Base-by-base conservation (phyloP, 2,329 filamentous ascomycete species). In the Alternaria ventricosa region DNA sequence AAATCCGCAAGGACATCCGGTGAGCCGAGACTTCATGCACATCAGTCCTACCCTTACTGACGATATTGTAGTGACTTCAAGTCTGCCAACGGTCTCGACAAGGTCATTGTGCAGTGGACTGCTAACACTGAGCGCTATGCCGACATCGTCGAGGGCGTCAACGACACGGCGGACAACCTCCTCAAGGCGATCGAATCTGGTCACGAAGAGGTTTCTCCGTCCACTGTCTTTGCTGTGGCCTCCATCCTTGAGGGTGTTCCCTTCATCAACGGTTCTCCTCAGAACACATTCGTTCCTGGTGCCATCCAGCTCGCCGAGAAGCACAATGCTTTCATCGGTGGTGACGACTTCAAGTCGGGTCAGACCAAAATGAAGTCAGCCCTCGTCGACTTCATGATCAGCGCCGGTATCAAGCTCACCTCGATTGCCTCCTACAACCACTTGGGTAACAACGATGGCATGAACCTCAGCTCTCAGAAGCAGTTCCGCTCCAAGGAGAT, bases 361-460 rank as follows among this genome's bases (percentile, higher is more conserved):
- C 96, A 99, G 87, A 99, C 96, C 80, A 99, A 99, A 90, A 99
- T 99, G 96, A 99, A 99, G 86, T 98, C 96, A 64, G 96, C 96
- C 20, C 89, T 99, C 28, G 96, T 98, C 49, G 96, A 99, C 84
- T 99, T 99, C 85, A 84, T 99, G 80, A 97, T 99, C 89, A 97
- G 90, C 80, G 96, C 96, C 51, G 96, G 96, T 80, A 98, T 99
- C 88, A 97, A 97, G 86, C 89, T 99, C 78, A 98, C 95, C 64
- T 97, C 94, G 44, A 98, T 99, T 84, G 93, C 96, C 70, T 96
- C 92, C 84, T 99, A 99, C 89, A 99, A 99, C 86, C 96, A 99
- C 82, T 90, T 99, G 60, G 96, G 96, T 78, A 99, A 99, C 89
- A 99, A 99, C 79, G 95, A 99, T 80, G 96, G 96, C 85, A 97